Evolutionary conservation across 345 rosid genomes (phyloP), one percentile per base, ranked within the genome.

Genomic region (Euphorbia lathyris): DNA sequence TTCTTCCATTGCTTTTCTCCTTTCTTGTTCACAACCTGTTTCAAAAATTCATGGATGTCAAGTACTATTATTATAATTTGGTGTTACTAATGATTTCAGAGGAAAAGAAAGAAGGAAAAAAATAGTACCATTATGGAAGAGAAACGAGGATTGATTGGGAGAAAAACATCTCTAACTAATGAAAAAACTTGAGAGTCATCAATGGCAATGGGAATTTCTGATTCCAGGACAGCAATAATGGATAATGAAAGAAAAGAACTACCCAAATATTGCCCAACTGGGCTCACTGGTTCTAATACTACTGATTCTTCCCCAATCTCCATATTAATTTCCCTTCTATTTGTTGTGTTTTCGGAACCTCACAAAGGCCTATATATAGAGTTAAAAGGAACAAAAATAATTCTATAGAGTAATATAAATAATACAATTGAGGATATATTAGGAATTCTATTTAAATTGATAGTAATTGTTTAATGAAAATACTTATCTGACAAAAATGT

Each of bases 71-170:
- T n/a, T n/a, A n/a, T n/a, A n/a, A n/a, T n/a, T n/a, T n/a, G n/a
- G n/a, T n/a, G n/a, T n/a, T n/a, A n/a, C n/a, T n/a, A n/a, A n/a
- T n/a, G n/a, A n/a, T n/a, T n/a, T n/a, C n/a, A n/a, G n/a, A n/a
- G n/a, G n/a, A 34, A 34, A 2, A 34, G 0, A 0, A 16, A 52
- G 8, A 19, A 29, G 4, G n/a, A 7, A 36, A 10, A 1, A 38
- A 47, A 10, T 2, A 53, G 12, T 78, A 80, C 86, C 86, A 83
- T 80, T 38, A 83, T n/a, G 45, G 84, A 76, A 58, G 84, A 81
- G 82, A 84, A 84, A 47, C 85, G 87, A 6, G 80, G 78, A 40
- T 67, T 79, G 74, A 84, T 68, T 7, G 80, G 83, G 32, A 84
- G 82, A 67, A 84, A 84, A 9, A 82, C 72, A 66, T 68, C 55